Evolutionary conservation across 345 rosid genomes (phyloP).

Genomic region (Ceriops decandra): DNA sequence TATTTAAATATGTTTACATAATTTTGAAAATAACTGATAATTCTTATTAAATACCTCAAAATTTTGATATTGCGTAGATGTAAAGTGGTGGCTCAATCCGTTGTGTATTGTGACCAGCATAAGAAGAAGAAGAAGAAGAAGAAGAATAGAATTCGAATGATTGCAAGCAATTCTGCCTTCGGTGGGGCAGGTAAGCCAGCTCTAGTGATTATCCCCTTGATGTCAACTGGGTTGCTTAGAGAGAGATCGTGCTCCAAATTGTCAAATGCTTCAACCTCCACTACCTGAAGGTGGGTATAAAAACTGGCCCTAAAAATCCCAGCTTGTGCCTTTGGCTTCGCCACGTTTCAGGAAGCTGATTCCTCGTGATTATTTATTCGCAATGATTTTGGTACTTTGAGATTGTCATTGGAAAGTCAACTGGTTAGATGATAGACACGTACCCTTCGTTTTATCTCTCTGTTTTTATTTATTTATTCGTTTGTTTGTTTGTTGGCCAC

Average conservation of each 20-base stretch:
- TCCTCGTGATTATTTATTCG: neutral
- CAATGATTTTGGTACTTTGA: neutral
- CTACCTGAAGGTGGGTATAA: too few species aligned
- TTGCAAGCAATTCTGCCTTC: neutral
- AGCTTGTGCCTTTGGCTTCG: neutral
- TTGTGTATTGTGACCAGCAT: too few species aligned
- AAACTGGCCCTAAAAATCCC: too few species aligned
- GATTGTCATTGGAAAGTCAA: slow-evolving; percentile 10
- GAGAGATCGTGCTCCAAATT: neutral
- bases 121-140: too few species aligned
- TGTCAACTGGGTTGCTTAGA: neutral
- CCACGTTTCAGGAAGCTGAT: slow-evolving; percentile 7
- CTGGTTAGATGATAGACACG: neutral
- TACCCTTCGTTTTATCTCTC: neutral
- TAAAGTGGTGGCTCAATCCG: too few species aligned
- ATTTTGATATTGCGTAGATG: too few species aligned
- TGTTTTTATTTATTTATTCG: fast-evolving
- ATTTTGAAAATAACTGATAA: too few species aligned
- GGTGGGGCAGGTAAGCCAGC: neutral
- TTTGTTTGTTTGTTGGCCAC: neutral
- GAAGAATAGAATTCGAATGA: neutral
- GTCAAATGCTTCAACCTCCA: too few species aligned
- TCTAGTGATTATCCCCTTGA: too few species aligned
- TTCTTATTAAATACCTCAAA: too few species aligned
- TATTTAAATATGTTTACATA: too few species aligned